A percentile compares a stretch with the other conserved stretches of the same genome.
These are phyloP conservation scores for Nigrospora osmanthi DNA, from an alignment of 2,329 filamentous ascomycete genomes.

Conservation along the genomic window DNA sequence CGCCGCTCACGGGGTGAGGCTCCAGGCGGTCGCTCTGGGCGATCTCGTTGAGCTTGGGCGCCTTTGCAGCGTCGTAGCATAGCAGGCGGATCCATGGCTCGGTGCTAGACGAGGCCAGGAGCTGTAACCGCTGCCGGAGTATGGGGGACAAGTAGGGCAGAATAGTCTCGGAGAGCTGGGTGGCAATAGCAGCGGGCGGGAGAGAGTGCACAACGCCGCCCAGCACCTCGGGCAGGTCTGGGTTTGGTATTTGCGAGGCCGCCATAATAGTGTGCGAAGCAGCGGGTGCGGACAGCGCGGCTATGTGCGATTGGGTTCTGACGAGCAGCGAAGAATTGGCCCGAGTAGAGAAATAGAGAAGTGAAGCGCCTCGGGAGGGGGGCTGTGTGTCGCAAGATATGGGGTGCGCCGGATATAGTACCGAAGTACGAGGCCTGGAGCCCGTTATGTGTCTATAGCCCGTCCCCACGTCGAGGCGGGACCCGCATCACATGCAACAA, in stretches of 20 bases:
- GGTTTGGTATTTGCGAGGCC: constrained; percentile 27
- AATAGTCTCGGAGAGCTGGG: constrained; percentile 46
- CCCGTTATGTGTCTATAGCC: too few species aligned
- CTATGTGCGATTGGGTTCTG: too few species aligned
- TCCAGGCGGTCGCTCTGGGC: constrained; percentile 59
- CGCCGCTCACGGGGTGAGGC: constrained; percentile 74
- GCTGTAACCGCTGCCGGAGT: constrained; percentile 56
- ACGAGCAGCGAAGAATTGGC: too few species aligned
- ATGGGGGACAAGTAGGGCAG: constrained; percentile 58
- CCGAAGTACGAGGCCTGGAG: too few species aligned
- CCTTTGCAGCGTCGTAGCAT: constrained; percentile 55
- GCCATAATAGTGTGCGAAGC: constrained; percentile 16
- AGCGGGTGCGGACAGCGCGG: too few species aligned
- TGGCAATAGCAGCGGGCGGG: constrained; percentile 49
- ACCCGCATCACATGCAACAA: too few species aligned
- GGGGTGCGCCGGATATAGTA: too few species aligned
- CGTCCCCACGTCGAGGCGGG: too few species aligned
- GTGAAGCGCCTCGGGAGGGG: too few species aligned
- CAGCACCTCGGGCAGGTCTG: constrained; percentile 40
- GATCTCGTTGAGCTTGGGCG: constrained; percentile 50
- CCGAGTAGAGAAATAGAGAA: too few species aligned
- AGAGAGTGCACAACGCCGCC: constrained; percentile 52
- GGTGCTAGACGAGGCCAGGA: constrained; percentile 49
- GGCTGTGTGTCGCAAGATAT: too few species aligned
- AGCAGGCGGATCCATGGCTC: constrained; percentile 69